Conservation (phyloP, 2,329 filamentous ascomycete species). For the Penicillium sp. region DNA sequence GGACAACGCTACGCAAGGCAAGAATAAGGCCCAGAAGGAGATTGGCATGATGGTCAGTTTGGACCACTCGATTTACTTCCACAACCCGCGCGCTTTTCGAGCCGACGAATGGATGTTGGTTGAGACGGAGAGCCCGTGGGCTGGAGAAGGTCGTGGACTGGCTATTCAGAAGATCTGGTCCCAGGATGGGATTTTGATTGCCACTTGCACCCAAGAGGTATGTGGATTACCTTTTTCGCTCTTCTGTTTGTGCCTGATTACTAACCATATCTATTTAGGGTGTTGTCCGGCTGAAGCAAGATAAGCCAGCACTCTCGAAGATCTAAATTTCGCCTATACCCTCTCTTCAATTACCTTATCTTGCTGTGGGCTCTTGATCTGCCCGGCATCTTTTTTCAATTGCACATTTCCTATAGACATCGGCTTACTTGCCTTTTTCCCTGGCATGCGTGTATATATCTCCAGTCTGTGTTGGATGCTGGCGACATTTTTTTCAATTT, state of each 20-base stretch:
- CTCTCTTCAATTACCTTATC: background rate
- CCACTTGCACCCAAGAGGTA: conserved; percentile 57
- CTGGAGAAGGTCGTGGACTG: conserved; percentile 54
- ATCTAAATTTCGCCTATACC: conserved; percentile 28
- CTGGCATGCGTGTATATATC: background rate
- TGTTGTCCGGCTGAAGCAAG: conserved; percentile 52
- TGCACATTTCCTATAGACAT: conserved; percentile 20
- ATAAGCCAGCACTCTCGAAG: conserved; percentile 40
- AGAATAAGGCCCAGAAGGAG: conserved; percentile 37
- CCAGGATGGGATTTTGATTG: conserved; percentile 52
- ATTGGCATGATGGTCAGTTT: conserved; percentile 57
- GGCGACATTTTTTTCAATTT: background rate
- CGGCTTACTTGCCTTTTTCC: conserved; percentile 4
- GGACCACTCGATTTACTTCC: conserved; percentile 57
- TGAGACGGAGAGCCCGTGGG: conserved; percentile 57
- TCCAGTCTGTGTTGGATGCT: background rate
- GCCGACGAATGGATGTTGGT: conserved; percentile 57
- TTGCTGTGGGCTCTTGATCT: background rate
- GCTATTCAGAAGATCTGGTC: conserved; percentile 55
- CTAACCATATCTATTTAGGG: conserved; percentile 36
- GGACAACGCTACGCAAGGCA: conserved; percentile 30
- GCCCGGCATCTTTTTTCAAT: conserved; percentile 1
- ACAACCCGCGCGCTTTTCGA: conserved; percentile 52
- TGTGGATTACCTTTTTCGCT: conserved; percentile 21
- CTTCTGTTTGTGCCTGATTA: background rate